These are phyloP conservation scores for Fusarium neocosmosporiellum DNA, from an alignment of 2,329 filamentous ascomycete genomes.

Conservation along the genomic window DNA sequence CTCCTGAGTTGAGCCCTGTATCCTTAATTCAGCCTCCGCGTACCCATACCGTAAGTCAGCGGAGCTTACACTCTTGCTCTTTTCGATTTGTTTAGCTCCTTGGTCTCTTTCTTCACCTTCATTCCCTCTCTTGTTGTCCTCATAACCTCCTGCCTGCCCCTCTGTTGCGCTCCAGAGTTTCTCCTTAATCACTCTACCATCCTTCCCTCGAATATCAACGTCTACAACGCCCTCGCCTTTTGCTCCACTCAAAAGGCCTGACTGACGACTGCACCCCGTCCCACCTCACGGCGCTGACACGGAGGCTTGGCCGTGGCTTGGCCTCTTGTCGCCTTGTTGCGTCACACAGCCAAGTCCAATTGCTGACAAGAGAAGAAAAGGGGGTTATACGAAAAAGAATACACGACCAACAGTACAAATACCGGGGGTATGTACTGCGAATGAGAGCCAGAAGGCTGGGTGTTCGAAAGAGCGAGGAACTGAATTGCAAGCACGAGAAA, in stretches of 20 bases:
- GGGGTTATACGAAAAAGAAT: not conserved
- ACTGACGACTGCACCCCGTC: slow-evolving; percentile 6
- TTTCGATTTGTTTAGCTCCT: slow-evolving; percentile 1
- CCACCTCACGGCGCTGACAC: slow-evolving; percentile 37
- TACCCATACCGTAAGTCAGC: slow-evolving; percentile 4
- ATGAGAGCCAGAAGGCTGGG: not conserved
- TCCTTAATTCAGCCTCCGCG: slow-evolving; percentile 21
- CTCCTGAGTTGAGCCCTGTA: slow-evolving; percentile 19
- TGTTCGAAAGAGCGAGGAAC: not conserved
- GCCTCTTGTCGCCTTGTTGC: slow-evolving; percentile 6
- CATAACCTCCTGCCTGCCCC: not conserved
- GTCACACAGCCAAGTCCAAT: slow-evolving; percentile 8
- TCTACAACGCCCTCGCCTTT: not conserved
- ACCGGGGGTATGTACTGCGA: not conserved
- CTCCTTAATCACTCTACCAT: not conserved
- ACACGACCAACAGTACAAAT: not conserved
- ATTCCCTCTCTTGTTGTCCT: not conserved
- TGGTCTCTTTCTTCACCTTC: not conserved
- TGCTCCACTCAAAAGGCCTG: slow-evolving; percentile 11
- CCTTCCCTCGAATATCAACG: slow-evolving; percentile 3
- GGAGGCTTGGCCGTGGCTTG: slow-evolving; percentile 40
- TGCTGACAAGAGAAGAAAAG: not conserved
- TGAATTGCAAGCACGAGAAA: not conserved
- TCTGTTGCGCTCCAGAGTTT: not conserved
- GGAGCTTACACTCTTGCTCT: slow-evolving; percentile 11